Percentiles rank a stretch among this genome's conserved stretches.
These are phyloP conservation scores for Jacaranda copaia DNA, from an alignment of 257 asterid species.

Conservation along the genomic window DNA sequence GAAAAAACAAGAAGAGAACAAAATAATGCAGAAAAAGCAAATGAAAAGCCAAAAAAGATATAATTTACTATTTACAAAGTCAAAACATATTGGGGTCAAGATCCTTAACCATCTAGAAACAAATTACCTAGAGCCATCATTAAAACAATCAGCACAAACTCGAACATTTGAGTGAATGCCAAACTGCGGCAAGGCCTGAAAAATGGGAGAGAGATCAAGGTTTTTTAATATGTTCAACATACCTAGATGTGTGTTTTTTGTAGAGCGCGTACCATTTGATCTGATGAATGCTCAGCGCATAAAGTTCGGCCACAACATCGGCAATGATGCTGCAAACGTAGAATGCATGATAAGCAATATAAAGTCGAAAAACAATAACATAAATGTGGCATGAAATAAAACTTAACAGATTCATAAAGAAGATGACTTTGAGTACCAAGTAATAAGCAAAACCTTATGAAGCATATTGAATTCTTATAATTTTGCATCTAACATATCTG, in stretches of 20 bases:
- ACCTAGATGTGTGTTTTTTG: slow-evolving; percentile 3
- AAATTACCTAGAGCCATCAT: slow-evolving; percentile 79
- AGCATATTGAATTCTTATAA: slow-evolving; percentile 4
- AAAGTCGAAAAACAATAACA: slow-evolving; percentile 11
- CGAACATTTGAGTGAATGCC: slow-evolving; percentile 82
- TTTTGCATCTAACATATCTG: slow-evolving; percentile 20
- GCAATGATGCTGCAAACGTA: slow-evolving; percentile 84
- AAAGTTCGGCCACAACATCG: slow-evolving; percentile 95
- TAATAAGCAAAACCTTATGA: slow-evolving; percentile 18
- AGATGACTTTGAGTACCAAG: slow-evolving; percentile 16
- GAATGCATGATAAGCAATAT: slow-evolving; percentile 15
- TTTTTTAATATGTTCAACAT: not conserved
- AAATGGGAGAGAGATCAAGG: slow-evolving; percentile 27
- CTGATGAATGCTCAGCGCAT: slow-evolving; percentile 92
- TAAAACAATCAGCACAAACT: slow-evolving; percentile 94
- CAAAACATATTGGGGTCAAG: slow-evolving; percentile 26
- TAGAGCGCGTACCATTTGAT: slow-evolving; percentile 73
- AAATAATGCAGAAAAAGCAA: slow-evolving; percentile 21
- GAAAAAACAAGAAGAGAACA: slow-evolving; percentile 2
- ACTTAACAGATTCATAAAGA: slow-evolving; percentile 16
- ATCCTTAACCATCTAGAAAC: slow-evolving; percentile 26
- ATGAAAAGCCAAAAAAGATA: not conserved
- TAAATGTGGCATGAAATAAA: slow-evolving; percentile 29
- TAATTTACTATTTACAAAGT: slow-evolving; percentile 26
- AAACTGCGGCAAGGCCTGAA: slow-evolving; percentile 94